Evolutionary conservation across 2,329 filamentous ascomycete species (phyloP).

Genomic region (Talaromyces atroroseus): DNA sequence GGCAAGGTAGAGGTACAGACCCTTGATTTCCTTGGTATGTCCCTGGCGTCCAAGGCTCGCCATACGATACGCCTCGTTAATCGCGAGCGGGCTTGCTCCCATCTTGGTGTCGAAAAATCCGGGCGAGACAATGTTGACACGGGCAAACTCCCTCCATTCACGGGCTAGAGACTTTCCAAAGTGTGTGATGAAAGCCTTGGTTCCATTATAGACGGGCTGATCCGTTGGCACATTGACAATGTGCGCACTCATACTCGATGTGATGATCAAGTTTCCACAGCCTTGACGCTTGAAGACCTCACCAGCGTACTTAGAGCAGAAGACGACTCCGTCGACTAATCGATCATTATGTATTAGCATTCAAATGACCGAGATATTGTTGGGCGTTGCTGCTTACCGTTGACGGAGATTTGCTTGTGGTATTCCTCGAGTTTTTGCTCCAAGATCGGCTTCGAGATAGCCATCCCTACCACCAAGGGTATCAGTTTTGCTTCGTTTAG

Average conservation of each 20-base stretch:
- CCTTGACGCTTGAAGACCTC: neutral
- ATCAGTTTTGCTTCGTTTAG: too few species aligned
- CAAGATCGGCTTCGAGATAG: slow-evolving; percentile 51
- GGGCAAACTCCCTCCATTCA: slow-evolving; percentile 54
- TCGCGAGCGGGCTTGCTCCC: slow-evolving; percentile 40
- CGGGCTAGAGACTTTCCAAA: slow-evolving; percentile 52
- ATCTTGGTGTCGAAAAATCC: slow-evolving; percentile 55
- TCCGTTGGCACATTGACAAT: slow-evolving; percentile 51
- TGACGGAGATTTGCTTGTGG: slow-evolving; percentile 49
- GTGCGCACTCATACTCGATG: slow-evolving; percentile 46
- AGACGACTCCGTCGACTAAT: neutral
- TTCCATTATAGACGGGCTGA: slow-evolving; percentile 54
- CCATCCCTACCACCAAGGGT: slow-evolving; percentile 44
- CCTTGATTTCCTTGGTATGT: slow-evolving; percentile 31
- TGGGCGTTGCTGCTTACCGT: slow-evolving; percentile 36
- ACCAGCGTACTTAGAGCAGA: neutral
- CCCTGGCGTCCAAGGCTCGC: slow-evolving; percentile 40
- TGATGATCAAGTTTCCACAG: slow-evolving; percentile 42
- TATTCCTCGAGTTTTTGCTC: slow-evolving; percentile 52
- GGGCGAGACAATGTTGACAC: slow-evolving; percentile 52
- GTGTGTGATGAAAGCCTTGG: slow-evolving; percentile 53
- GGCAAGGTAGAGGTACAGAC: slow-evolving; percentile 47
- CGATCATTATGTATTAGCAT: neutral
- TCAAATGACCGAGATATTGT: too few species aligned
- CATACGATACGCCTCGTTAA: slow-evolving; percentile 44